Conservation (phyloP, 2,329 filamentous ascomycete genomes). For the Colletotrichum graminicola region DNA sequence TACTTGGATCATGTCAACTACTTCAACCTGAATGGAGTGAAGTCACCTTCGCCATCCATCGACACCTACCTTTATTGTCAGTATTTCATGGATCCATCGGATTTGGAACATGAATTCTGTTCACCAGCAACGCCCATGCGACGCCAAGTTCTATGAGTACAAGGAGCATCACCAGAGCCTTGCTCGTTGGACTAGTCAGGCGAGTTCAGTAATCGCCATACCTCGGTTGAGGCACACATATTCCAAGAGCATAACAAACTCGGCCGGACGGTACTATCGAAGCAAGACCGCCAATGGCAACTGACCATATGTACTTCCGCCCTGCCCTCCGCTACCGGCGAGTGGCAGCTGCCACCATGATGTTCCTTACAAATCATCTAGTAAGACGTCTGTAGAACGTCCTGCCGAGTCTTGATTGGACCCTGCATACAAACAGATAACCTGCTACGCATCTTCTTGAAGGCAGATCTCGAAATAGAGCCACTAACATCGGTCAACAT, state of each 20-base stretch:
- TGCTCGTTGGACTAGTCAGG: too few relatives aligned
- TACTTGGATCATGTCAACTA: background rate
- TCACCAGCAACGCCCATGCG: background rate
- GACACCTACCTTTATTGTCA: background rate
- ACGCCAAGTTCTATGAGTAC: background rate
- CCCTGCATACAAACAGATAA: background rate
- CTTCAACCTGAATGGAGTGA: too few relatives aligned
- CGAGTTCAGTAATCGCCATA: background rate
- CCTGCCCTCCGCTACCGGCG: background rate
- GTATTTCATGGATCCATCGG: background rate
- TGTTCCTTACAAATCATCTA: background rate
- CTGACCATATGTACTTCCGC: background rate
- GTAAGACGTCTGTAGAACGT: background rate
- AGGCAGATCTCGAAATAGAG: background rate
- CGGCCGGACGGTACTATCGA: background rate
- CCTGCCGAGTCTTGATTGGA: background rate
- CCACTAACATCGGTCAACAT: background rate
- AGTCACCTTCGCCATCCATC: background rate
- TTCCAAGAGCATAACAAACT: background rate
- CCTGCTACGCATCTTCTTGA: background rate
- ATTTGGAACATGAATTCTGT: background rate
- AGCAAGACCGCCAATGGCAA: background rate
- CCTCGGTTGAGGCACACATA: background rate
- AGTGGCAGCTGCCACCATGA: background rate
- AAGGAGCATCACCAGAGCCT: background rate